Evolutionary conservation across 1,284 basidiomycete species (phyloP).

Genomic region (Irpex sp.): DNA sequence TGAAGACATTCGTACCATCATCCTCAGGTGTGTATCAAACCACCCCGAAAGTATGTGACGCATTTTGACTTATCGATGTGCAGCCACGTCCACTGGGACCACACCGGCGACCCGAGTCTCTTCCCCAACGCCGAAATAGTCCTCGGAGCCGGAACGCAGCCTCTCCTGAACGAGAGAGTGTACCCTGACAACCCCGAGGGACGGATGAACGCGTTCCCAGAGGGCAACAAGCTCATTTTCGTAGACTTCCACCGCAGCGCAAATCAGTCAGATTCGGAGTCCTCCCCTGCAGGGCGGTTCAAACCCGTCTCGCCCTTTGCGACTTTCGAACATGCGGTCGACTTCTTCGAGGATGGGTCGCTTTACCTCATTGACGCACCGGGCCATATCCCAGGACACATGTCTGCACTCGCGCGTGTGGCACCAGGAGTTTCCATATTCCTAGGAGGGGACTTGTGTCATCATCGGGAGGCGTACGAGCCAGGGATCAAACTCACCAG

Average conservation of each 20-base stretch:
- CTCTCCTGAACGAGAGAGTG: not conserved
- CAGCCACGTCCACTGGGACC: constrained; percentile 14
- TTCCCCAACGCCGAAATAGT: constrained; percentile 11
- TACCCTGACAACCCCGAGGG: constrained; percentile 7
- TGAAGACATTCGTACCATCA: constrained; percentile 2
- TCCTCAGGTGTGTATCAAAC: constrained; percentile 10
- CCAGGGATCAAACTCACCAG: not conserved
- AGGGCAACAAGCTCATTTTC: not conserved
- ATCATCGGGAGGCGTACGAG: not conserved
- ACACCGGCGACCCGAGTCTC: constrained; percentile 8
- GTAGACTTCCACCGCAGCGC: constrained; percentile 5
- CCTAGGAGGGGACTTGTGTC: constrained; percentile 4
- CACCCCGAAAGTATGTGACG: not conserved
- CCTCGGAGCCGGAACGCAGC: constrained; percentile 3
- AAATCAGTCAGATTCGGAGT: not conserved
- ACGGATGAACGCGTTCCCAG: constrained; percentile 3
- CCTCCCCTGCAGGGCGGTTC: not conserved
- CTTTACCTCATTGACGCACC: constrained; percentile 54
- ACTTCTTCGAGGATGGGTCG: constrained; percentile 56
- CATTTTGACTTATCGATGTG: not conserved
- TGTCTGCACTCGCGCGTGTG: constrained; percentile 46
- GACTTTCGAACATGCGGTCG: constrained; percentile 47
- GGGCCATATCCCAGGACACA: constrained; percentile 51
- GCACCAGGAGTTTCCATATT: constrained; percentile 1
- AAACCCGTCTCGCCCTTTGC: constrained; percentile 29